Evolutionary conservation across 176 grass and related monocot genomes (phyloP), one percentile per base, ranked within the genome.

Genomic region (Paspalum vaginatum): DNA sequence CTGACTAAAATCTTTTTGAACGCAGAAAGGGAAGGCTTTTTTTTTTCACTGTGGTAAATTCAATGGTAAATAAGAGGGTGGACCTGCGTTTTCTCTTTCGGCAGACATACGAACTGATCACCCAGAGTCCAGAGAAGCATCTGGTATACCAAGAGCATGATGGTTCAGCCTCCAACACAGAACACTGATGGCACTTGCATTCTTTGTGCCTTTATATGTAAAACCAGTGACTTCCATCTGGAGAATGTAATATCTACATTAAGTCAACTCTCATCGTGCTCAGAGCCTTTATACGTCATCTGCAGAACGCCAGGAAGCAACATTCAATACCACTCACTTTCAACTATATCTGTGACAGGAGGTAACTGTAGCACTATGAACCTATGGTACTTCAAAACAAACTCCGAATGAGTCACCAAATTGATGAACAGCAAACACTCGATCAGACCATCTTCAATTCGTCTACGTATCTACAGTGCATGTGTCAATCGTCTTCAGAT

Each of bases 401-500:
- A 67, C 37, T 67, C 81, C 58, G 61, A 67, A 24, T 12, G 11
- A 50, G n/a, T 11, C 12, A 20, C 11, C 9, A 32, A 68, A 77
- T 70, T 61, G 50, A 27, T 52, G 61, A 42, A 63, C 58, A 42
- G 24, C n/a, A 22, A 50, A 58, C 20, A 49, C 72, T 76, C n/a
- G 25, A 48, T 32, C 18, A 68, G 6, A 42, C 12, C 32, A 22
- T 54, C 13, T 73, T 80, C 39, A 56, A 66, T 55, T 55, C 1
- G 48, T 72, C 57, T 66, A 71, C 63, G 26, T 32, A 44, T 78
- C 38, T 72, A 52, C 3, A 1, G 41, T 54, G 26, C n/a, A 54
- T 61, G 53, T 9, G 53, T 53, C n/a, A 54, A 38, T 22, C 57
- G 18, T 43, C 22, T 79, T 85, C 58, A 79, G 26, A 21, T 38